A percentile compares a stretch with the other conserved stretches of the same genome.
These are phyloP conservation scores for Thielaviopsis punctulata DNA, from an alignment of 2,329 filamentous ascomycete species.

Conservation along the genomic window DNA sequence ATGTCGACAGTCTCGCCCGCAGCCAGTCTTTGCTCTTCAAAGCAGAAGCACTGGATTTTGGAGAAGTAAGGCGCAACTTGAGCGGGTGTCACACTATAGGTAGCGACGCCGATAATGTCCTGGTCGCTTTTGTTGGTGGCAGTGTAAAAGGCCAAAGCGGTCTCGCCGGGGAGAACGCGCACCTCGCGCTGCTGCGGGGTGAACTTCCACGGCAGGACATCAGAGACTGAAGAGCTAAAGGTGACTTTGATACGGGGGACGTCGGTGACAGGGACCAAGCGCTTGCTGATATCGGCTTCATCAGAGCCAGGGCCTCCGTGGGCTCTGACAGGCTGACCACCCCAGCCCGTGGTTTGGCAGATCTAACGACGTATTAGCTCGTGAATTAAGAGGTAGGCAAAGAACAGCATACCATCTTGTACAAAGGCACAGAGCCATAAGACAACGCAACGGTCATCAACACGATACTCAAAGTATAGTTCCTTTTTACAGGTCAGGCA, in stretches of 20 bases:
- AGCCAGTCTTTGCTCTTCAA: constrained; percentile 87
- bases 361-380: constrained; percentile 32
- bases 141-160: constrained; percentile 91
- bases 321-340: constrained; percentile 78
- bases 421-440: constrained; percentile 71
- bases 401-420: constrained; percentile 54
- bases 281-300: constrained; percentile 49
- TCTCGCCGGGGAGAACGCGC: constrained; percentile 85
- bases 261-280: constrained; percentile 63
- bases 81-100: constrained; percentile 88
- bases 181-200: constrained; percentile 93
- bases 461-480: constrained; percentile 61
- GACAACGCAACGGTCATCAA: constrained; percentile 64
- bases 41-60: constrained; percentile 99
- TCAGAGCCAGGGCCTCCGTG: constrained; percentile 36
- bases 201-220: constrained; percentile 95
- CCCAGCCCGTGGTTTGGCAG: constrained; percentile 77
- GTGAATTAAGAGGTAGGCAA: not conserved
- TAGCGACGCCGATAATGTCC: constrained; percentile 96
- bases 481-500: constrained; percentile 26
- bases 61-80: constrained; percentile 96
- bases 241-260: constrained; percentile 83
- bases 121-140: constrained; percentile 78
- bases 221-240: constrained; percentile 89
- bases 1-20: constrained; percentile 96